A percentile compares a stretch with the other conserved stretches of the same genome.
These are phyloP conservation scores for Amphicarpaea edgeworthii DNA, from an alignment of 306 rosid genomes.

Conservation along the genomic window DNA sequence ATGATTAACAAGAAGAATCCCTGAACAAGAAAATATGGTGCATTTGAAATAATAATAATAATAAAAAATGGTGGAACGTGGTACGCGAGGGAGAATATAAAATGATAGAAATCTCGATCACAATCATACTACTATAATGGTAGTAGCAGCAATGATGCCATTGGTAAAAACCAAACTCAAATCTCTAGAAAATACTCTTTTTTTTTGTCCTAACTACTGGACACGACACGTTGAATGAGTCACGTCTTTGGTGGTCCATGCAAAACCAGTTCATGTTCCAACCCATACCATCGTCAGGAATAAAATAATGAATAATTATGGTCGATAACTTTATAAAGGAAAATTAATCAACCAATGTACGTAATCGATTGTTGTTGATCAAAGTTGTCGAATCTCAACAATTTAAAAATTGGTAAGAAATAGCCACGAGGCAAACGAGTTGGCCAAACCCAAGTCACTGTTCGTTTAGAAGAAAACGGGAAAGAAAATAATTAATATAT, in stretches of 20 bases:
- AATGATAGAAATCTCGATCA: background rate
- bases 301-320: background rate
- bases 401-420: background rate
- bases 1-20: conserved; percentile 1
- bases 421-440: background rate
- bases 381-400: background rate
- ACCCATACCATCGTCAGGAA: too few species aligned
- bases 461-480: too few species aligned
- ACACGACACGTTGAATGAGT: too few species aligned
- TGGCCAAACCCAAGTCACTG: background rate
- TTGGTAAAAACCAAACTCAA: too few species aligned
- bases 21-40: background rate
- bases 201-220: too few species aligned
- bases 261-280: too few species aligned
- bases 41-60: background rate
- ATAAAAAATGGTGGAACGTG: background rate
- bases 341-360: background rate
- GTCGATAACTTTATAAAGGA: background rate
- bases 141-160: too few species aligned
- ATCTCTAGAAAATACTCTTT: too few species aligned
- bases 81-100: background rate
- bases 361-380: too few species aligned
- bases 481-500: too few species aligned
- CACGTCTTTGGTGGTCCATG: too few species aligned
- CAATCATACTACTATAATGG: background rate